Conservation (phyloP, 1,284 basidiomycete genomes). For the Exsudoporus floridanus region DNA sequence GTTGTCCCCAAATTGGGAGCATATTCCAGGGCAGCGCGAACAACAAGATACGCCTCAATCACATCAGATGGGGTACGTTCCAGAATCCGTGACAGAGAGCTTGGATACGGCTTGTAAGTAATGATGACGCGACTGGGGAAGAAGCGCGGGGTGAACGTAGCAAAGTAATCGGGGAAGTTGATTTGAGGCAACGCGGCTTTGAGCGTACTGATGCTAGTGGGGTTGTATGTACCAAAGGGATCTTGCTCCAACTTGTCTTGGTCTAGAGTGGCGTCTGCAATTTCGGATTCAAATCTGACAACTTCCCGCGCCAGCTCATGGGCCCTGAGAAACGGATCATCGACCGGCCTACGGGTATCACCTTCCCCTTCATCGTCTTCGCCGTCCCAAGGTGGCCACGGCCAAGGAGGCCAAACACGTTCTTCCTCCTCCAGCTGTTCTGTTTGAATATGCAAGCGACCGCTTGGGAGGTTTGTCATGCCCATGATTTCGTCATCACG, state of each 20-base stretch:
- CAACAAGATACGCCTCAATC: constrained; percentile 84
- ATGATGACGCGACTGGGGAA: constrained; percentile 81
- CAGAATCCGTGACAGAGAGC: constrained; percentile 69
- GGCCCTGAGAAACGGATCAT: constrained; percentile 45
- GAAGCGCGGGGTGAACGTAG: constrained; percentile 75
- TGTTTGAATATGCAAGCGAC: constrained; percentile 20
- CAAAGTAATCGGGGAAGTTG: constrained; percentile 81
- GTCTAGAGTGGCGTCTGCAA: constrained; percentile 84
- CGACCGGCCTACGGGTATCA: constrained; percentile 41
- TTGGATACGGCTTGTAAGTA: constrained; percentile 80
- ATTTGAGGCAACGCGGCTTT: constrained; percentile 75
- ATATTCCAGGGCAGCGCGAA: constrained; percentile 64
- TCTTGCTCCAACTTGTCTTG: constrained; percentile 73
- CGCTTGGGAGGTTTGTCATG: constrained; percentile 4
- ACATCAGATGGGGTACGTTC: constrained; percentile 68
- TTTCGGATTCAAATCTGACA: constrained; percentile 75
- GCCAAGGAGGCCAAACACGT: constrained; percentile 77
- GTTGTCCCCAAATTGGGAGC: constrained; percentile 70
- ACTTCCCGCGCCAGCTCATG: constrained; percentile 71
- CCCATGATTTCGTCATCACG: constrained; percentile 44
- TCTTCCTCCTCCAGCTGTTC: constrained; percentile 53
- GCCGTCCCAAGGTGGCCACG: constrained; percentile 79
- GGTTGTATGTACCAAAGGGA: constrained; percentile 90
- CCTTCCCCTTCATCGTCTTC: constrained; percentile 56
- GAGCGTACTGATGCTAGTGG: constrained; percentile 67